Base-by-base conservation (phyloP, 2,329 filamentous ascomycete species). In the Fusarium fujikuroi region DNA sequence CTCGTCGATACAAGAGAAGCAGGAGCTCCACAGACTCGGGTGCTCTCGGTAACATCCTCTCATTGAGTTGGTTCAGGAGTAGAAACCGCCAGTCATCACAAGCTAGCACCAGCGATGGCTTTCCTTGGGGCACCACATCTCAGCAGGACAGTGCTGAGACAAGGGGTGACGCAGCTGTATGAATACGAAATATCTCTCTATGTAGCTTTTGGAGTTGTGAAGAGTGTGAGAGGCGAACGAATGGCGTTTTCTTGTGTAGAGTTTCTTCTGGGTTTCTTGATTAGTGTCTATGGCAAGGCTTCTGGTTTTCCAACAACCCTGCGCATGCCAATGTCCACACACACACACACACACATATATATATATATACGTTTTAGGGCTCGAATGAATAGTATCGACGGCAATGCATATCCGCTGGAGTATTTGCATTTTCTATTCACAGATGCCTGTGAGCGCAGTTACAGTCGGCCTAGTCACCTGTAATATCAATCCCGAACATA, bases 21-120 rank as follows among this genome's bases (percentile, higher is more conserved):
- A 83, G 80, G 50, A 77, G 80, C 43, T 82, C 83, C 10, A 80
- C 81, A 4, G 73, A 87, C 2, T 88, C 89, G 52, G 86, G 87
- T 19, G 84, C 87, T 0, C 77, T 88, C 2, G 84, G 86, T 9
- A 86, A 86, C 2, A 81, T 91, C 30, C 87, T 86, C 80, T 87
- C 86, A 43, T 79, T 90, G 70, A 84, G 82, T 34, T 92, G 90
- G 90, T 90, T 88, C 85, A 75, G 76, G 58, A 63, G 66, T 50
- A 72, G 74, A 61, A 66, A 72, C 42, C 66, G 75, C 34, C 75
- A 66, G 32, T n/a, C 69, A 16, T 78, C 76, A 10, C 68, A 75
- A 36, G 72, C 63, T 37, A 74, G 74, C 30, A 74, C 73, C 16
- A 75, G 60, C n/a, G 75, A 78, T 11, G 60, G 65, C 39, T 69